Percentiles rank a stretch among this genome's conserved stretches.
Conservation (phyloP, 164 flowering plant genomes). For the Vitis cinerea region DNA sequence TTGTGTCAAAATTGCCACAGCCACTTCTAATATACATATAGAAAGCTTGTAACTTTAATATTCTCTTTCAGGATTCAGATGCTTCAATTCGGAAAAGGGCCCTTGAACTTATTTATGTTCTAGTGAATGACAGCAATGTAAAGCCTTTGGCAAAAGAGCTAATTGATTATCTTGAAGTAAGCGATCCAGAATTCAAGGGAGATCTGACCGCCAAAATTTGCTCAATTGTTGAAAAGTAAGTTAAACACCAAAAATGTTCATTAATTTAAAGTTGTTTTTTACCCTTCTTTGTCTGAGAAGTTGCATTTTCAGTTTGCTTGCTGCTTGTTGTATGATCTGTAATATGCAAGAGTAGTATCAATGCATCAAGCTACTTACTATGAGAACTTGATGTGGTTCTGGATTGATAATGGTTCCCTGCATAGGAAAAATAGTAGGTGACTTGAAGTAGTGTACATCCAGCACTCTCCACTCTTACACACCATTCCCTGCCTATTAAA, state of each 20-base stretch:
- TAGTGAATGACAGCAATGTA: conserved; percentile 91
- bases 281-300: neutral
- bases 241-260: conserved; percentile 1
- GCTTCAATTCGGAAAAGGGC: conserved; percentile 98
- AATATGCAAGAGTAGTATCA: neutral
- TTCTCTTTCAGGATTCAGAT: conserved; percentile 79
- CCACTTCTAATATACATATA: neutral
- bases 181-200: conserved; percentile 91
- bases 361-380: neutral
- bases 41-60: conserved; percentile 13
- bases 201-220: conserved; percentile 97
- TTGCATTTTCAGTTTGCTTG: neutral
- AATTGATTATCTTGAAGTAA: conserved; percentile 89
- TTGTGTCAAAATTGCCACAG: neutral
- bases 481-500: too few species aligned
- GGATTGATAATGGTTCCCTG: too few species aligned
- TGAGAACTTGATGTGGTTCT: too few species aligned
- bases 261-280: neutral
- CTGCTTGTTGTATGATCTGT: neutral
- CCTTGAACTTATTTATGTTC: conserved; percentile 88
- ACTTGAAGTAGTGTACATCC: neutral
- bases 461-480: neutral
- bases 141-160: conserved; percentile 86
- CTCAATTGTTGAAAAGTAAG: conserved; percentile 95
- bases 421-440: neutral